Evolutionary conservation across 164 flowering plant genomes (phyloP).

Genomic region (Annona squamosa): DNA sequence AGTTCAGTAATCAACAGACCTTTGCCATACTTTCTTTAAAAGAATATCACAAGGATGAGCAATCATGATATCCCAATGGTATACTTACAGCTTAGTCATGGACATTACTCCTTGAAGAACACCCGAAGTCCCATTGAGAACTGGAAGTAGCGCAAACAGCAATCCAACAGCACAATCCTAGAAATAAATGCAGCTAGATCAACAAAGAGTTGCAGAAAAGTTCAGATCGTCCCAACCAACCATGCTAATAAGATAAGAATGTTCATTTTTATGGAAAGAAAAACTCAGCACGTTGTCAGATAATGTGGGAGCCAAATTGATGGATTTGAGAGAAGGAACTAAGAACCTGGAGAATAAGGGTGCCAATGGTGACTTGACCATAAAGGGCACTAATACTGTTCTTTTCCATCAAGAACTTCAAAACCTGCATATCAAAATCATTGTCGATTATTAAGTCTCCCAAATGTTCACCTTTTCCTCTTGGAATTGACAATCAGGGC

Average conservation of each 20-base stretch:
- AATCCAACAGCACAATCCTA: slow-evolving; percentile 99
- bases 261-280: background rate
- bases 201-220: background rate
- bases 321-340: slow-evolving; percentile 1
- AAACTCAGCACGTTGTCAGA: background rate
- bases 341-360: slow-evolving; percentile 84
- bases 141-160: slow-evolving; percentile 94
- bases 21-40: background rate
- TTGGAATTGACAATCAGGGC: background rate
- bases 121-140: slow-evolving; percentile 92
- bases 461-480: background rate
- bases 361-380: slow-evolving; percentile 93
- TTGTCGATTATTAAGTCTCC: background rate
- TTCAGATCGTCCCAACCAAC: background rate
- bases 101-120: slow-evolving; percentile 87
- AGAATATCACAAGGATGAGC: background rate
- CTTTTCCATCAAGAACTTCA: slow-evolving; percentile 95
- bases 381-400: slow-evolving; percentile 79
- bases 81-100: slow-evolving; percentile 56
- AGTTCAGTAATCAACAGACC: background rate
- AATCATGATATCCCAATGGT: background rate
- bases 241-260: background rate
- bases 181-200: slow-evolving; percentile 11
- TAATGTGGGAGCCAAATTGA: background rate
- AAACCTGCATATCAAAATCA: slow-evolving; percentile 42